Evolutionary conservation across 331 rosid species (phyloP).

Genomic region (Phaseolus coccineus): DNA sequence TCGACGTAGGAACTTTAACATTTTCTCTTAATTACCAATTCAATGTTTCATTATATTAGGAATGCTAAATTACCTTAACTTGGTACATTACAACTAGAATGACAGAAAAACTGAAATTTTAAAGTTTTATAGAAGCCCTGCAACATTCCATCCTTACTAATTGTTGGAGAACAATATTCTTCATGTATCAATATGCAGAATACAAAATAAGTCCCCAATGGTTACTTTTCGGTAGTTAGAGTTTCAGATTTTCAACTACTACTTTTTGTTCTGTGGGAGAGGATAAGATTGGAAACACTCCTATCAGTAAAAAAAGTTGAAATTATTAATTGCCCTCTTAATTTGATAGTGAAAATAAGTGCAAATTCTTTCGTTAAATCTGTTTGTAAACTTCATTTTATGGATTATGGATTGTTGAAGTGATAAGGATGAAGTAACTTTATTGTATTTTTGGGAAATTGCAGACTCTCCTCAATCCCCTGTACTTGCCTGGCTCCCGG

Average conservation of each 20-base stretch:
- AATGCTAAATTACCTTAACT: conserved; percentile 2
- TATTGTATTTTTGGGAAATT: conserved; percentile 44
- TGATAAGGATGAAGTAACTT: neutral
- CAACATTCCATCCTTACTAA: neutral
- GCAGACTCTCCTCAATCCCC: conserved; percentile 92
- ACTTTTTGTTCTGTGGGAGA: neutral
- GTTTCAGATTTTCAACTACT: conserved; percentile 10
- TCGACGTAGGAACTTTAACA: too few species aligned
- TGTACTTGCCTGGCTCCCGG: conserved; percentile 94
- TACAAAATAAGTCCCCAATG: conserved; percentile 24
- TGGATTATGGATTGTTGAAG: conserved; percentile 26
- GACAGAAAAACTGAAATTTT: conserved; percentile 3
- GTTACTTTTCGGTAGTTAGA: neutral
- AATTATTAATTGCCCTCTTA: conserved; percentile 14
- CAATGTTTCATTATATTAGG: conserved; percentile 6
- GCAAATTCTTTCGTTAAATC: conserved; percentile 30
- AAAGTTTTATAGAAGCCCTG: neutral
- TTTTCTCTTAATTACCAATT: neutral
- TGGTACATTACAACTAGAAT: neutral
- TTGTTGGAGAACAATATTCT: conserved; percentile 3
- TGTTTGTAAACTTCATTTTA: conserved; percentile 17
- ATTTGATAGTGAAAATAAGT: conserved; percentile 34
- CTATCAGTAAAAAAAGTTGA: conserved; percentile 11
- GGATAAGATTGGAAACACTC: neutral
- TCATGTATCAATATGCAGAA: conserved; percentile 20